These are phyloP conservation scores for Colletotrichum graminicola DNA, from an alignment of 2,329 filamentous ascomycete genomes.

Conservation along the genomic window DNA sequence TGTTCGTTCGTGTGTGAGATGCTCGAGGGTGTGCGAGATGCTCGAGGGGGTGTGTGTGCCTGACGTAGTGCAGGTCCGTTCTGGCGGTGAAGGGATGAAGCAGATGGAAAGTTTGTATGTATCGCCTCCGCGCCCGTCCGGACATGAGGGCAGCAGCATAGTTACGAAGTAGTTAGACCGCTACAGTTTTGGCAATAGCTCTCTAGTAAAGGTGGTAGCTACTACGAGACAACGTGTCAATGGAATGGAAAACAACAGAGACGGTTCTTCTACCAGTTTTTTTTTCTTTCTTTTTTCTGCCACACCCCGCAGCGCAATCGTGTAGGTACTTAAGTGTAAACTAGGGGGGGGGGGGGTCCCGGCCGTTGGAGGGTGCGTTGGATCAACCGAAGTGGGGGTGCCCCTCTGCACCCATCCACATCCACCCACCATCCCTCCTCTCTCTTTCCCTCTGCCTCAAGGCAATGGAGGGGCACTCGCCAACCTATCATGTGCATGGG, in stretches of 20 bases:
- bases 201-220: no score
- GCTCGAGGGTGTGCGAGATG: not conserved
- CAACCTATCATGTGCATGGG: conserved; percentile 20
- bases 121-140: not conserved
- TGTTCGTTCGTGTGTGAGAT: not conserved
- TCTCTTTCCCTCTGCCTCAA: not conserved
- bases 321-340: not conserved
- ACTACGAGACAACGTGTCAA: not conserved
- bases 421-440: not conserved
- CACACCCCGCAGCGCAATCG: conserved; percentile 20
- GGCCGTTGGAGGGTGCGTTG: conserved; percentile 9
- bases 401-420: not conserved
- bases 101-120: not conserved
- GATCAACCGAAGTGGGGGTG: conserved; percentile 8
- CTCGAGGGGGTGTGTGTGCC: conserved; percentile 8
- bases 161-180: no score
- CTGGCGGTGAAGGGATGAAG: conserved; percentile 26
- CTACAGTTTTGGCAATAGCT: no score
- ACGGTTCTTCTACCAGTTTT: not conserved
- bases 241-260: not conserved
- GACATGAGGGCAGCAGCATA: not conserved
- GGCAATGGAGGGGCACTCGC: conserved; percentile 23
- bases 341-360: not conserved
- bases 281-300: not conserved
- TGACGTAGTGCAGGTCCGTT: conserved; percentile 16